Base-by-base conservation (phyloP, 306 rosid genomes). In the Pterocarpus macrocarpus region DNA sequence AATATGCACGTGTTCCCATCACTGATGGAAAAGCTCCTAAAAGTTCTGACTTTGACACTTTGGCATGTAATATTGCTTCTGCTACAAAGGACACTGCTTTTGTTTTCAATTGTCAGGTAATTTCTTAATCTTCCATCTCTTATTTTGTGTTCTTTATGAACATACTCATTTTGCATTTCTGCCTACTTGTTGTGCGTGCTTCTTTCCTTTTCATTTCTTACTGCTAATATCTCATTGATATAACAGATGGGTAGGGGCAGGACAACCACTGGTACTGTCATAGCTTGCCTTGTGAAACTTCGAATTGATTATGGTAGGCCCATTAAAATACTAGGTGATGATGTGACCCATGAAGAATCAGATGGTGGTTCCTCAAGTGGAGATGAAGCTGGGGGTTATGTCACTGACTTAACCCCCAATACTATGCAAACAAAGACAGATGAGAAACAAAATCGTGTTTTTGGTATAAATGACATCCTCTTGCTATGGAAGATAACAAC, bases 21-120 rank as follows among this genome's bases (percentile, higher is more conserved):
- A 94, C 98, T 14, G 97, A 94, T 53, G 97, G 98, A 75, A 94
- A 94, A 89, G 98, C 97, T 81, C 97, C 98, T 30, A 90, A 90
- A 86, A 90, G 97, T 86, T 94, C 98, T 8, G 98, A 91, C 85
- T 86, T 94, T 36, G 95, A 94, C 79, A 84, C 86, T 35, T 64
- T 94, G 90, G 90, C 97, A 28, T 70, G 67, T 75, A 91, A 94
- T 92, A 91, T 90, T 74, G 89, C 92, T 80, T 94, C 94, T 82
- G 90, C 98, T 79, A 76, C 89, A 39, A 86, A 87, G 84, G 97
- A 88, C 78, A 83, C 97, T 83, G 88, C 90, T 81, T 92, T 90
- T 85, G 98, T 92, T 86, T 94, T 94, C 90, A 94, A 94, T 80
- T 92, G 98, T 85, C 98, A 94, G 95, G 98, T 92, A 64, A 64